Evolutionary conservation across 2,329 filamentous ascomycete genomes (phyloP).

Genomic region (Xylaria sp.): DNA sequence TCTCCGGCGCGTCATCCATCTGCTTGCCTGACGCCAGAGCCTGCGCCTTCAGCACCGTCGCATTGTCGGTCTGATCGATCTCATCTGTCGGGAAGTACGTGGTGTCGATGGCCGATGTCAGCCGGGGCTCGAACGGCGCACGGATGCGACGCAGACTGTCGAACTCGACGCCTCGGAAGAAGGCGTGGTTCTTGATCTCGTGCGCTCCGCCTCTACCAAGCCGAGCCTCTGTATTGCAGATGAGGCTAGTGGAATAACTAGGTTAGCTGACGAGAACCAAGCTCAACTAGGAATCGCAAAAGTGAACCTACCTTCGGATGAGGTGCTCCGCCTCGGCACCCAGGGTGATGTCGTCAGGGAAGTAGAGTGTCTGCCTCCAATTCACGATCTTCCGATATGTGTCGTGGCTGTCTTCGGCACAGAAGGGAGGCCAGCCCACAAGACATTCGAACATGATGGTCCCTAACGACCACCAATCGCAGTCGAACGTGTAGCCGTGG

Average conservation of each 20-base stretch:
- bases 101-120: conserved; percentile 93
- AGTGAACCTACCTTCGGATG: conserved; percentile 78
- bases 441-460: conserved; percentile 99
- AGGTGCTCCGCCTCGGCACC: conserved; percentile 90
- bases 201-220: conserved; percentile 87
- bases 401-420: conserved; percentile 95
- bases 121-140: conserved; percentile 93
- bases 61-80: conserved; percentile 96
- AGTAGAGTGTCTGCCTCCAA: conserved; percentile 95
- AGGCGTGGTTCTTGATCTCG: conserved; percentile 92
- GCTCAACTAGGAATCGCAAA: background rate
- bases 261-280: conserved; percentile 12
- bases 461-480: conserved; percentile 98
- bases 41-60: conserved; percentile 85
- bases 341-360: conserved; percentile 93
- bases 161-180: conserved; percentile 97
- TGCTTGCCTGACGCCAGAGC: conserved; percentile 74
- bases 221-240: conserved; percentile 93
- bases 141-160: conserved; percentile 91
- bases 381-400: conserved; percentile 99
- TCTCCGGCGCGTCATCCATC: conserved; percentile 85
- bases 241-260: conserved; percentile 69
- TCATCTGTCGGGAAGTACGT: conserved; percentile 99
- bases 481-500: conserved; percentile 94
- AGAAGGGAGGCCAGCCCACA: conserved; percentile 98